A percentile compares a stretch with the other conserved stretches of the same genome.
Evolutionary conservation across 1,284 basidiomycete species (phyloP).

Genomic region (Inonotus hispidus): DNA sequence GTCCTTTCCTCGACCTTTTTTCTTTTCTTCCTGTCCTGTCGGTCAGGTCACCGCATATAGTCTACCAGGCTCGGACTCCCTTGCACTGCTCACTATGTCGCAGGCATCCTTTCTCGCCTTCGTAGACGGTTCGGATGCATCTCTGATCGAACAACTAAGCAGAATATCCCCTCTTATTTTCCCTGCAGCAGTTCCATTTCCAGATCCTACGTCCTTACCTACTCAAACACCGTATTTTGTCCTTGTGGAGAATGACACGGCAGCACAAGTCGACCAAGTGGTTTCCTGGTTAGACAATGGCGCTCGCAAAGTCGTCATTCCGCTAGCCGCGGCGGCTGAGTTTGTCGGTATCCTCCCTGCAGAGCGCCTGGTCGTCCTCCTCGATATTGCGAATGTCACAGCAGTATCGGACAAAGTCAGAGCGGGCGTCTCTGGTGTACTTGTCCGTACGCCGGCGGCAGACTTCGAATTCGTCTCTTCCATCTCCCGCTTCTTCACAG

Average conservation of each 20-base stretch:
- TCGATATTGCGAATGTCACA: slow-evolving; percentile 67
- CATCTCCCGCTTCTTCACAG: slow-evolving; percentile 67
- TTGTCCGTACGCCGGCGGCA: slow-evolving; percentile 64
- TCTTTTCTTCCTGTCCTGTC: neutral
- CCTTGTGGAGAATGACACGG: slow-evolving; percentile 49
- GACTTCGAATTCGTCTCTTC: slow-evolving; percentile 69
- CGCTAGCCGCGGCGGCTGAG: slow-evolving; percentile 59
- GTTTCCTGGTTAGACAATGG: slow-evolving; percentile 70
- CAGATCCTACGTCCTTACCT: slow-evolving; percentile 20
- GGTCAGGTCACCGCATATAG: neutral
- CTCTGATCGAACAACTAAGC: slow-evolving; percentile 4
- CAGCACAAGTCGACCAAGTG: slow-evolving; percentile 50
- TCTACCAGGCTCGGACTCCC: neutral
- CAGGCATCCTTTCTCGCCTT: slow-evolving; percentile 10
- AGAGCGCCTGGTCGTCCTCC: slow-evolving; percentile 67
- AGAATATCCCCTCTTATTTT: slow-evolving; percentile 15
- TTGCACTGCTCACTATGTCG: neutral
- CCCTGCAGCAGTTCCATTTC: neutral
- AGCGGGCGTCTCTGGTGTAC: slow-evolving; percentile 68
- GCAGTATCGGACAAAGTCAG: slow-evolving; percentile 71
- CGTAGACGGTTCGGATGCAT: slow-evolving; percentile 6
- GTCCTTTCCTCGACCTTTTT: neutral
- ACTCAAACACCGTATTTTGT: slow-evolving; percentile 40
- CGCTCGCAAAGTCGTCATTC: slow-evolving; percentile 71
- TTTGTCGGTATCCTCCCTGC: slow-evolving; percentile 66